A percentile compares a stretch with the other conserved stretches of the same genome.
phyloP scores from a whole-genome alignment of 2,329 filamentous ascomycete species.

The Aspergillus viridinutans region DNA sequence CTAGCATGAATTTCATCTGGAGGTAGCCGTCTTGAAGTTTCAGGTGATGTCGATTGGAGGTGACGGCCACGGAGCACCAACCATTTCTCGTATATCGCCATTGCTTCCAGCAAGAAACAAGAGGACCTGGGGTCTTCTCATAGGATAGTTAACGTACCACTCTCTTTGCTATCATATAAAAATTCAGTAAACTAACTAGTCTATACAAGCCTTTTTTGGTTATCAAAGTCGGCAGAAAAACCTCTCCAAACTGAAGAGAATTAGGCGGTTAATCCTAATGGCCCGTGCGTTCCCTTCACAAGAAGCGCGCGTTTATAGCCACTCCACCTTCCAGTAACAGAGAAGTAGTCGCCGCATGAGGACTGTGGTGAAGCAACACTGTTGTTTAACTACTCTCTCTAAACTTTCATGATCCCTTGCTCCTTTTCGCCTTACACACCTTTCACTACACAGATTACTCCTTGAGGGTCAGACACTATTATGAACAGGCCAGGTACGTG shows the following conservation, averaged over 20 bases:
- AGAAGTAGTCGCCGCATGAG: constrained; percentile 19
- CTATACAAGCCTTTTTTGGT: not conserved
- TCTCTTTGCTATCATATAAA: not conserved
- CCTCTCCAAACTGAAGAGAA: not conserved
- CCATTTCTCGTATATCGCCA: not conserved
- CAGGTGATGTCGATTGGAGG: not conserved
- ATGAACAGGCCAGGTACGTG: constrained; percentile 51
- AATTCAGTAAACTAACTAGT: not conserved
- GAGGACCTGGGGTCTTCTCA: not conserved
- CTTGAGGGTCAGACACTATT: constrained; percentile 16
- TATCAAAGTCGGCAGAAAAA: not conserved
- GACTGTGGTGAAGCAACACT: constrained; percentile 12
- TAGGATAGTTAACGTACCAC: not conserved
- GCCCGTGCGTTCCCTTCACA: constrained; percentile 11
- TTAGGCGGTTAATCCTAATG: not conserved
- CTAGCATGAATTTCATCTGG: not conserved
- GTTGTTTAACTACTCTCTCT: constrained; percentile 6
- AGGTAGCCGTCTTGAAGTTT: not conserved
- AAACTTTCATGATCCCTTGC: not conserved
- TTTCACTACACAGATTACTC: constrained; percentile 9
- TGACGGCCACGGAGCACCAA: not conserved
- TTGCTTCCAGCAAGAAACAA: not conserved
- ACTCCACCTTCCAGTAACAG: constrained; percentile 27
- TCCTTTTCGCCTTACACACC: not conserved
- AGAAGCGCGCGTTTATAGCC: constrained; percentile 22